Base-by-base conservation (phyloP, 2,329 filamentous ascomycete genomes). In the Scolecobasidium constrictum region DNA sequence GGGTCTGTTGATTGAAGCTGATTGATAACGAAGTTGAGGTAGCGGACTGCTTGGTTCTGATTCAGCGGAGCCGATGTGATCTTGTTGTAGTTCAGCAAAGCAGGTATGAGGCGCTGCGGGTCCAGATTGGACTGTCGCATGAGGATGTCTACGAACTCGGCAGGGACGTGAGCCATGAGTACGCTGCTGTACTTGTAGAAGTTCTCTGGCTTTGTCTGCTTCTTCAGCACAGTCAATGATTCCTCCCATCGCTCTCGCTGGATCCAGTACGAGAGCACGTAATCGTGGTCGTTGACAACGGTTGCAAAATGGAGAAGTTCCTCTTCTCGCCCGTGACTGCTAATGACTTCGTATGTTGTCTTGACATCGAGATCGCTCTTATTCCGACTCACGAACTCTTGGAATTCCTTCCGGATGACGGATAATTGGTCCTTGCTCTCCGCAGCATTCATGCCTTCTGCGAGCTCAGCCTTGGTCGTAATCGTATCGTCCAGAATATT, bases 161-260 rank as follows among this genome's bases (percentile, higher is more conserved):
- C 75, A 0, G 90, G 78, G 3, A 81, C 81, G 57, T 95, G 85
- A 13, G 80, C 82, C 83, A 98, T 94, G 38, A 98, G 73, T n/a
- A 96, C 88, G 54, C 83, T 94, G 67, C 86, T 92, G 61, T 96
- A 95, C 49, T 86, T 83, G 68, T 96, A 96, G 64, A 96, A 98
- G 36, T 94, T 85, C 40, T 94, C 86, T 0, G 86, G 77, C 40
- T 94, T 84, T 4, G 81, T 94, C 63, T 98, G 92, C 61, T 84
- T 87, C 66, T 95, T 94, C 41, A 98, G 71, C 33, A 96, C 87
- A 43, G 78, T 76, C 50, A 98, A 69, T 2, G 87, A 86, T 53
- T 95, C 87, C 4, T 69, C 65, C 92, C 92, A 98, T 52, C 85
- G 78, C 63, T 96, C 92, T 46, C 90, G 76, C 62, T 96, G 92